Base-by-base conservation (phyloP, 805 yeast genomes). In the Komagataella ulmi region DNA sequence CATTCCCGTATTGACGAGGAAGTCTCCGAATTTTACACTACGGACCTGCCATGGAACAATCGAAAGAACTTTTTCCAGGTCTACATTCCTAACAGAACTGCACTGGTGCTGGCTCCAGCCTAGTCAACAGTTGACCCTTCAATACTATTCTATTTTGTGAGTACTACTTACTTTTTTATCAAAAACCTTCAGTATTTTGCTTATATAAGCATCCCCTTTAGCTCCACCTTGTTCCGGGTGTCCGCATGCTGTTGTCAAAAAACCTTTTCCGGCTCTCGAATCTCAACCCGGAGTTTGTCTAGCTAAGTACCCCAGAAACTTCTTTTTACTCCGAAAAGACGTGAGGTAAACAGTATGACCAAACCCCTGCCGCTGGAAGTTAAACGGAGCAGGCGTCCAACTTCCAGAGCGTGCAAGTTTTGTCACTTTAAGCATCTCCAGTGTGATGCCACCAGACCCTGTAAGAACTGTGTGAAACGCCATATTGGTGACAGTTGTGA, bases 21-120 rank as follows among this genome's bases (percentile, higher is more conserved):
- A 6, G 62, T 60, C 19, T 65, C 79, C 2, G 73, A 73, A 56
- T 88, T 75, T 61, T 79, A 78, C 64, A 88, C 97, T 19, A 79
- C 84, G 12, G 81, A 83, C 50, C 77, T 85, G 47, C 69, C 68
- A 21, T 91, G 98, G 98, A 88, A 91, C 61, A 73, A 77, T 56
- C 75, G 98, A 57, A 67, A 71, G 23, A 87, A 91, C 65, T 85
- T 80, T 54, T 57, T 91, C 49, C 88, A 88, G 66, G 85, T 89
- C 7, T 80, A 80, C 58, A 74, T 88, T 58, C 98, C 98, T n/a
- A 73, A 75, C 45, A 81, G 98, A 66, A 71, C 78, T 14, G 90
- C 79, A 2, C 50, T 85, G 14, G 82, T 82, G 17, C 65, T 84
- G 49, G 88, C 86, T 14, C 51, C 59, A n/a, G 62, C 57, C 21